Evolutionary conservation across 352 stramenopile genomes (phyloP), one percentile per base, ranked within the genome.

Genomic region (Phytophthora hibernalis): DNA sequence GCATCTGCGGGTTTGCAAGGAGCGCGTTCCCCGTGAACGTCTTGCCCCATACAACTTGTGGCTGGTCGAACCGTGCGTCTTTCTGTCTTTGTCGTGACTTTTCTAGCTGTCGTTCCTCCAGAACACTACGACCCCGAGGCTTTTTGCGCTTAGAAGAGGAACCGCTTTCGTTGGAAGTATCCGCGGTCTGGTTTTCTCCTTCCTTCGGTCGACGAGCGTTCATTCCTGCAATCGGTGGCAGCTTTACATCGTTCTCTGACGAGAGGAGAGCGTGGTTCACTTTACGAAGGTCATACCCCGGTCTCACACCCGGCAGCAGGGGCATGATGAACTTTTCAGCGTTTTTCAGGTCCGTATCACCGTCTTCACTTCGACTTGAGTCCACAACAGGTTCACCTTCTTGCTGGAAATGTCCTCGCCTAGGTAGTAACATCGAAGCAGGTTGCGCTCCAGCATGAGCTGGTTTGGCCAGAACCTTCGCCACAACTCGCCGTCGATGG

Each of bases 21-120:
- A 98, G 98, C 1, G 90, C 89, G 6, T 78, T 64, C 1, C 88
- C 91, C 18, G 58, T 73, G 53, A 98, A 98, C 37, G 82, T 75
- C 35, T 91, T 93, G 2, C 87, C 81, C 85, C 82, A 93, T 11
- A 95, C 87, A 24, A 93, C 62, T 54, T 95, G 87, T 45, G 85
- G 73, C 43, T 90, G 72, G 38, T 87, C 62, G 31, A 91, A 70
- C n/a, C 78, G 79, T 2, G 38, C 52, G 24, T 91, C 91, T 50
- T 92, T 85, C 40, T 80, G 77, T 16, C 80, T 22, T 77, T 71
- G 38, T 35, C 65, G 28, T 61, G 72, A 78, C 70, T 82, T 50
- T 2, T 54, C 42, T 4, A 90, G 68, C 65, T 92, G 85, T 10
- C 70, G 65, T 50, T 92, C 72, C 49, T 95, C 85, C 24, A 95